A percentile compares a stretch with the other conserved stretches of the same genome.
Evolutionary conservation across 495 filamentous ascomycete genomes (phyloP).

Genomic region (Daldinia concentrica): DNA sequence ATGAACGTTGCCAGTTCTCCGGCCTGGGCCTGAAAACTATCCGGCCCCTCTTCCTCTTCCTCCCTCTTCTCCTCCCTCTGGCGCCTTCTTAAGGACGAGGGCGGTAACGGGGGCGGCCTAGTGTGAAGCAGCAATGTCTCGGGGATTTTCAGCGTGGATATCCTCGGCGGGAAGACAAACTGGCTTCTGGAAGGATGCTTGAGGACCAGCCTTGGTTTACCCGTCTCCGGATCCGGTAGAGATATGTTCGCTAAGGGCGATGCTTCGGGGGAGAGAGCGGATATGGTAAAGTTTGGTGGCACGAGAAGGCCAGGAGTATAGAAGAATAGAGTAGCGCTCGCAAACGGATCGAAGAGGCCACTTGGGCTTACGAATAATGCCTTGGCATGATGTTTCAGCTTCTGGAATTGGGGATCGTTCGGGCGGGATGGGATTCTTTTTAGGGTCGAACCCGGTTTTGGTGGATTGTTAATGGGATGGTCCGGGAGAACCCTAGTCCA

Average conservation of each 20-base stretch:
- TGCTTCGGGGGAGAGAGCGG: slow-evolving; percentile 8
- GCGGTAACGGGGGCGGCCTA: slow-evolving; percentile 14
- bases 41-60: too few species aligned
- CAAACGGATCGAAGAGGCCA: slow-evolving; percentile 62
- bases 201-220: slow-evolving; percentile 2
- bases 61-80: slow-evolving; percentile 3
- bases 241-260: too few species aligned
- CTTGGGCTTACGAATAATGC: slow-evolving; percentile 53
- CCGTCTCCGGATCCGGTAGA: neutral
- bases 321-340: slow-evolving; percentile 62
- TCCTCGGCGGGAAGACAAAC: slow-evolving; percentile 50
- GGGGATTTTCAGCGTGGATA: slow-evolving; percentile 51
- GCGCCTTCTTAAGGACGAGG: neutral
- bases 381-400: slow-evolving; percentile 43
- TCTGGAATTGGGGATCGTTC: slow-evolving; percentile 19
- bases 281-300: slow-evolving; percentile 49
- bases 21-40: slow-evolving; percentile 52
- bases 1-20: slow-evolving; percentile 48
- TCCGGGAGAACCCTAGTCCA: slow-evolving; percentile 62
- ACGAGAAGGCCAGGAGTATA: slow-evolving; percentile 54
- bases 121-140: slow-evolving; percentile 50
- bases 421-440: slow-evolving; percentile 25
- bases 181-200: slow-evolving; percentile 26
- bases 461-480: slow-evolving; percentile 49
- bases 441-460: neutral